Evolutionary conservation across 176 grass and related monocot genomes (phyloP).

Genomic region (Raddia distichophylla): DNA sequence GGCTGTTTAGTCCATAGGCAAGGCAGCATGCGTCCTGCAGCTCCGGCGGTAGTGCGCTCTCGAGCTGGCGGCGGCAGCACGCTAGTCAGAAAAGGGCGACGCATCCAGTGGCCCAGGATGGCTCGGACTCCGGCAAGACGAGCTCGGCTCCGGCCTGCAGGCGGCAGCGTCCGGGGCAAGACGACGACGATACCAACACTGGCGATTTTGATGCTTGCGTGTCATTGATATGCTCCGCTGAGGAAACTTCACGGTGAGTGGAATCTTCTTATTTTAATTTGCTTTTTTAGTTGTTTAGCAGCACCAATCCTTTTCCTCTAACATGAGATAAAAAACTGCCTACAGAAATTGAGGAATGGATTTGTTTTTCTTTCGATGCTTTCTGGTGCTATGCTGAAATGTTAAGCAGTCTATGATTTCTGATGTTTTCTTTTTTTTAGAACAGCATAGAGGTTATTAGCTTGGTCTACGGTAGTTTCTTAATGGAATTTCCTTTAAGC

Average conservation of each 20-base stretch:
- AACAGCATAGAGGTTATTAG: conserved; percentile 65
- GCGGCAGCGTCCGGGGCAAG: too few species aligned
- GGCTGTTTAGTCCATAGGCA: too few species aligned
- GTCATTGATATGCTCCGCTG: conserved; percentile 56
- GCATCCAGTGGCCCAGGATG: too few species aligned
- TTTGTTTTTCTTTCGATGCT: conserved; percentile 32
- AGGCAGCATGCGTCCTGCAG: too few species aligned
- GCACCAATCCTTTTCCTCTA: conserved; percentile 3
- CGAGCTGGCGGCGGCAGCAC: too few species aligned
- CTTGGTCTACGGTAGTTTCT: conserved; percentile 66
- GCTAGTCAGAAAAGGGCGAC: too few species aligned
- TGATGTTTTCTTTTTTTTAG: conserved; percentile 57
- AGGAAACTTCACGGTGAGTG: conserved; percentile 67
- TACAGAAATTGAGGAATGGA: conserved; percentile 19
- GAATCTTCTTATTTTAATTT: conserved; percentile 33
- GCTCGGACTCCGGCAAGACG: too few species aligned
- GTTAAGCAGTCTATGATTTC: conserved; percentile 32
- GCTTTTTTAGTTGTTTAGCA: conserved; percentile 34
- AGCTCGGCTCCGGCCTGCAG: too few species aligned
- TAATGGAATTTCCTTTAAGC: conserved; percentile 82
- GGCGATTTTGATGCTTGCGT: conserved; percentile 64
- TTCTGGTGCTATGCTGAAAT: neutral
- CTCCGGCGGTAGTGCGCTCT: too few species aligned
- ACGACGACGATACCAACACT: conserved; percentile 7
- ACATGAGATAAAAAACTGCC: neutral